These are phyloP conservation scores for Bjerkandera adusta DNA, from an alignment of 1,284 basidiomycete species.

Conservation along the genomic window DNA sequence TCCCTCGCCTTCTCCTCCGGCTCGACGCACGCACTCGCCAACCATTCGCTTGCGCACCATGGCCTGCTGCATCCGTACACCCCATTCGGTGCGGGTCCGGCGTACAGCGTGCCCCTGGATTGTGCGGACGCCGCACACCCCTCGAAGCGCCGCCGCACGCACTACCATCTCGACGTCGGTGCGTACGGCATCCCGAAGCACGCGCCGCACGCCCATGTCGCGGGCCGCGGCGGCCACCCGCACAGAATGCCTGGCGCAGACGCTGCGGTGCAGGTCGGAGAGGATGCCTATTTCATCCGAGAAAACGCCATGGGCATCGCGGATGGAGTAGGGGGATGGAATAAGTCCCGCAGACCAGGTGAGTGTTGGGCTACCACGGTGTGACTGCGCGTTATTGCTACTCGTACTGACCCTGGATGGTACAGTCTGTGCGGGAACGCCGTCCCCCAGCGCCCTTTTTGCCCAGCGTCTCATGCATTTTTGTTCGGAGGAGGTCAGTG, in stretches of 20 bases:
- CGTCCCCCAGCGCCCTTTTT: constrained; percentile 74
- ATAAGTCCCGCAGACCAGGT: constrained; percentile 38
- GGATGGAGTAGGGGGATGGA: constrained; percentile 90
- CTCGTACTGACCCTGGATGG: constrained; percentile 5
- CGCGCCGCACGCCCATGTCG: constrained; percentile 24
- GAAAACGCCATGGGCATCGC: constrained; percentile 86
- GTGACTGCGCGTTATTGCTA: constrained; percentile 6
- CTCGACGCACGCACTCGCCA: constrained; percentile 32
- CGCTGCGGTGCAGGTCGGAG: constrained; percentile 74
- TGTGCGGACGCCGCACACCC: constrained; percentile 23
- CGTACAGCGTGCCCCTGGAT: constrained; percentile 26
- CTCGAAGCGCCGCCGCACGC: constrained; percentile 39
- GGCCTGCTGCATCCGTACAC: constrained; percentile 41
- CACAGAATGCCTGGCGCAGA: constrained; percentile 20
- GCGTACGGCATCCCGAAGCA: constrained; percentile 67
- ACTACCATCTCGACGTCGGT: constrained; percentile 68
- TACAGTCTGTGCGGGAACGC: constrained; percentile 20
- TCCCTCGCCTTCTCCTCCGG: constrained; percentile 46
- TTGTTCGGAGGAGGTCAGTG: constrained; percentile 55
- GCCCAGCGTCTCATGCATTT: constrained; percentile 87
- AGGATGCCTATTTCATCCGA: constrained; percentile 84
- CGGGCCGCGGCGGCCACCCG: constrained; percentile 31
- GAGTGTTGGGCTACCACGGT: constrained; percentile 15
- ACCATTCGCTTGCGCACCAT: constrained; percentile 26
- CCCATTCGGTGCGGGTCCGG: constrained; percentile 33